Base-by-base conservation (phyloP, 768 basidiomycete species). In the Pleurotus djamor region DNA sequence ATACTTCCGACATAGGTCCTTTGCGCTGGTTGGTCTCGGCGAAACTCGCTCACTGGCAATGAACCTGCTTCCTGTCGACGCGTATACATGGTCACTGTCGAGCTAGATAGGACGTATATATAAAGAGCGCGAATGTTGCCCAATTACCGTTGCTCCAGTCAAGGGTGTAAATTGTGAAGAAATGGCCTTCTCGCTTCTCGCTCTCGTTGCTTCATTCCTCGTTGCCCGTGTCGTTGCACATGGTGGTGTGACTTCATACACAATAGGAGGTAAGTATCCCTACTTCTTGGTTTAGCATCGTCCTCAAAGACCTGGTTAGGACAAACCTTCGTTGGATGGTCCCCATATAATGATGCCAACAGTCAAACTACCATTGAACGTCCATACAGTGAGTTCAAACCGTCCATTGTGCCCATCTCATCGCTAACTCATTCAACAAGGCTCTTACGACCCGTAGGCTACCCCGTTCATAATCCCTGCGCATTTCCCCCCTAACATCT, bases 221-320 rank as follows among this genome's bases (percentile, higher is more conserved):
- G 65, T 72, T 21, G 62, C 67, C 28, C 68, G 71, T 63, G 73
- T 60, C 32, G 65, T 67, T 58, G 73, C 73, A n/a, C 73, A 76
- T 61, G 73, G 73, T 58, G 72, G 74, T 64, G 74, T 76, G 36
- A 72, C 69, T 54, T 71, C 72, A 45, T 76, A 74, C 61, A 64
- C 68, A n/a, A 72, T 74, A 62, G 69, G 68, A 12, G 70, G 72
- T 69, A 56, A 48, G 68, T 60, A 17, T 28, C 57, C 49, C 4
- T 21, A 32, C 44, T 37, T 38, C n/a, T 10, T 37, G 48, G 32
- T 32, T 45, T n/a, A 13, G 12, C 21, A 44, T 54, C 34, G 8
- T n/a, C 32, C 32, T 21, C n/a, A 17, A 5, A 16, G 32, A 33
- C 21, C 32, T n/a, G 43, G 13, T 8, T 16, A 72, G 71, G 68